Conservation (phyloP, 2,329 filamentous ascomycete species). For the Diaporthe sp. region DNA sequence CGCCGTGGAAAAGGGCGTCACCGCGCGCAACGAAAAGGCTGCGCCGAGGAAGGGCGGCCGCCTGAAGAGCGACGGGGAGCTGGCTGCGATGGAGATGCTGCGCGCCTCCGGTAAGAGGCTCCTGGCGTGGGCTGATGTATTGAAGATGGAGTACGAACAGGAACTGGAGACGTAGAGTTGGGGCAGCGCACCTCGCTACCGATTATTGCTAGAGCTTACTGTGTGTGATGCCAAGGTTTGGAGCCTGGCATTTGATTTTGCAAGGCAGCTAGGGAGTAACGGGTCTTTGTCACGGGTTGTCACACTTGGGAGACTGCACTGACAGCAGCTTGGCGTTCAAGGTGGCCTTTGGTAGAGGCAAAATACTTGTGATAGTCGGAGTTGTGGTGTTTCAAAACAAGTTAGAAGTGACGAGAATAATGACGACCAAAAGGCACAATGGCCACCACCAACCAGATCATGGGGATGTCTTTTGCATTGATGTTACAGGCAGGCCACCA, state of each 20-base stretch:
- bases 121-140: constrained; percentile 21
- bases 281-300: background rate
- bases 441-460: background rate
- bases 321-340: constrained; percentile 26
- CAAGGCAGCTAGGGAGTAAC: background rate
- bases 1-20: constrained; percentile 62
- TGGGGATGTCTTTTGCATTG: constrained; percentile 1
- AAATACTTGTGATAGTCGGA: constrained; percentile 10
- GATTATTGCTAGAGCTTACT: background rate
- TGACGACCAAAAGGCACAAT: background rate
- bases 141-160: constrained; percentile 31
- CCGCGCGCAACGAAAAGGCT: constrained; percentile 63
- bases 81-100: constrained; percentile 37
- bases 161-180: background rate
- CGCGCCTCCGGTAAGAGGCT: constrained; percentile 37
- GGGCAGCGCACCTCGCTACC: background rate
- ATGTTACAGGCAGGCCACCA: background rate
- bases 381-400: constrained; percentile 13
- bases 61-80: constrained; percentile 44
- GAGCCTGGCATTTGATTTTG: background rate
- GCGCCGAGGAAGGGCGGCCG: constrained; percentile 55
- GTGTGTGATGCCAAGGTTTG: background rate
- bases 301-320: background rate
- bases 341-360: background rate
- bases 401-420: background rate